Base-by-base conservation (phyloP, 345 rosid genomes). In the Pelargonium nanum region DNA sequence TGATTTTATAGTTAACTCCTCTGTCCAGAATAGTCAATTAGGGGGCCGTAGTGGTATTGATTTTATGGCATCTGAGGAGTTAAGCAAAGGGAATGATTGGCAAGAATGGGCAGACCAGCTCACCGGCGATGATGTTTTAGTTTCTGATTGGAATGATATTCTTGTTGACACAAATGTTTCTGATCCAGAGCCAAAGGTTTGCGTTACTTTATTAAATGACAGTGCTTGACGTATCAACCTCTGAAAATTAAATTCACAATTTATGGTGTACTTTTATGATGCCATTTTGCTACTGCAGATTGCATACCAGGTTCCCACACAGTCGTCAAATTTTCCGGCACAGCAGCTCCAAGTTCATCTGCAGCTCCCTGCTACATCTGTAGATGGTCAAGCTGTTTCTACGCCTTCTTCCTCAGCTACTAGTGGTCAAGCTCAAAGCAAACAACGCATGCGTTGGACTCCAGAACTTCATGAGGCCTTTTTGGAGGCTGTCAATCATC, bases 401-500 rank as follows among this genome's bases (percentile, higher is more conserved):
- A 80, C 68, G 58, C 73, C 73, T 17, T 61, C 70, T 56, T 80
- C 88, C 40, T 75, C 87, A 20, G 74, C 77, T 64, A 79, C 73
- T 68, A 79, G 57, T 74, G 83, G 48, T 12, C 48, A 7, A 50
- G 4, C 78, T 48, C 74, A 79, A 64, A 71, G 79, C 58, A 89
- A 84, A 75, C 71, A 83, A 63, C 90, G 93, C 56, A 81, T 89
- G 96, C 85, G 93, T 55, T 89, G 96, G 96, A 89, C 96, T 4
- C 91, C 83, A 9, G 93, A 86, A 66, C 87, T 89, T 68, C 96
- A 89, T 58, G 96, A 89, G 60, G 81, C 85, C 68, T 89, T 89
- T 71, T 87, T 89, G 74, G 91, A 84, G 16, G 91, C 96, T 74
- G 85, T 86, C 70, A 81, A 80, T 72, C 81, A 73, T 57, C 90